Conservation (phyloP, 106 monocot species). For the Cymbidium sinense region DNA sequence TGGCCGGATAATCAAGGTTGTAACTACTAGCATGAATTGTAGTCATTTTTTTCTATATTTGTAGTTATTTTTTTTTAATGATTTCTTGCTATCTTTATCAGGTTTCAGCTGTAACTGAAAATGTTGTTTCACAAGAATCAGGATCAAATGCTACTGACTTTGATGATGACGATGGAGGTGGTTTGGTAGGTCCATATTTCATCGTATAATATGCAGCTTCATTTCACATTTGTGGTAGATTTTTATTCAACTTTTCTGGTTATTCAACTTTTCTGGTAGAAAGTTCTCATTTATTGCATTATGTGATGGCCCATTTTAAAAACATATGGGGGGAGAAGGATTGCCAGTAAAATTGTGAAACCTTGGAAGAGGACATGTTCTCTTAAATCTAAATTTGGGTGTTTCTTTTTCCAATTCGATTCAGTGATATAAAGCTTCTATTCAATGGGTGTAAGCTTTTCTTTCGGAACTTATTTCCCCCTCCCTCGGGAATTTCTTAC, state of each 20-base stretch:
- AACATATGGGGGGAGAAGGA: not conserved
- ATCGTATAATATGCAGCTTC: not conserved
- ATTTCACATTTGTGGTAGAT: conserved; percentile 3
- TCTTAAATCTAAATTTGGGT: not conserved
- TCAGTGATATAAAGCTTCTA: not conserved
- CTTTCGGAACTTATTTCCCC: not conserved
- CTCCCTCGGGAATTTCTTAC: not conserved
- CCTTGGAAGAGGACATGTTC: no score
- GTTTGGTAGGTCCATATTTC: conserved; percentile 52
- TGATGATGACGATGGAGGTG: conserved; percentile 92
- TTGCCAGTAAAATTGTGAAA: not conserved
- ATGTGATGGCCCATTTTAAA: not conserved
- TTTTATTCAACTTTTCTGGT: not conserved
- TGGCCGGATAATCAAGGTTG: conserved; percentile 65
- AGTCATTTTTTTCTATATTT: not conserved
- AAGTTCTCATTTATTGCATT: not conserved
- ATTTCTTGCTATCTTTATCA: conserved; percentile 1
- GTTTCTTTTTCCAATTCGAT: not conserved
- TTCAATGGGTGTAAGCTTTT: not conserved
- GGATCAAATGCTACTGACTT: conserved; percentile 61
- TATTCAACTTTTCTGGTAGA: not conserved
- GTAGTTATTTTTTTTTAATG: not conserved
- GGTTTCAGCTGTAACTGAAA: conserved; percentile 79
- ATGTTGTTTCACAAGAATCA: conserved; percentile 47
- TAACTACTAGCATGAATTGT: not conserved